A percentile compares a stretch with the other conserved stretches of the same genome.
Evolutionary conservation across 2,329 filamentous ascomycete genomes (phyloP).

Genomic region (Fusarium transvaalense): DNA sequence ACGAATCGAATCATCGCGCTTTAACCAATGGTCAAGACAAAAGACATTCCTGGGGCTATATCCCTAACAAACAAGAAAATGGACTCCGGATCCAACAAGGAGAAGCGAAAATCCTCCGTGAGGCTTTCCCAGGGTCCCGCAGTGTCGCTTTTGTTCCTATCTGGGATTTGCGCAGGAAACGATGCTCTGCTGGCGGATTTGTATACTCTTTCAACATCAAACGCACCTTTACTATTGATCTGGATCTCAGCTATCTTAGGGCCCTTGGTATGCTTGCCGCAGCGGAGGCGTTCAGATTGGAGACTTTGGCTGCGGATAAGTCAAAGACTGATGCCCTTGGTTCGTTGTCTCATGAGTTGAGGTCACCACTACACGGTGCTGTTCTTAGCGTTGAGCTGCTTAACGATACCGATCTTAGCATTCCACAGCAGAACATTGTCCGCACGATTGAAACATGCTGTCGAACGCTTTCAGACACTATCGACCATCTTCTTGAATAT

Average conservation of each 20-base stretch:
- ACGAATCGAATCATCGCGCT: slow-evolving; percentile 22
- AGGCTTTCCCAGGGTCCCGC: slow-evolving; percentile 58
- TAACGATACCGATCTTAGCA: slow-evolving; percentile 62
- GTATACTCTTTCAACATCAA: slow-evolving; percentile 60
- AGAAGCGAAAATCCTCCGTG: slow-evolving; percentile 47
- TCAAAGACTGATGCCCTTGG: slow-evolving; percentile 70
- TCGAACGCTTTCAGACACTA: slow-evolving; percentile 65
- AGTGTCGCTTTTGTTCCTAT: slow-evolving; percentile 63
- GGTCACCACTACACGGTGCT: slow-evolving; percentile 72
- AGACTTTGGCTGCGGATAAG: slow-evolving; percentile 55
- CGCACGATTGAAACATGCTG: slow-evolving; percentile 65
- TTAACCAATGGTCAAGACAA: neutral
- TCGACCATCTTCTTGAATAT: slow-evolving; percentile 66
- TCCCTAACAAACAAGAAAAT: neutral
- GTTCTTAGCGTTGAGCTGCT: slow-evolving; percentile 66
- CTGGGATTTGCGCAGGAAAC: slow-evolving; percentile 60
- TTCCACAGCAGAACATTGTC: slow-evolving; percentile 61
- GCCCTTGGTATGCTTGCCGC: slow-evolving; percentile 68
- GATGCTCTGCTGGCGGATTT: slow-evolving; percentile 64
- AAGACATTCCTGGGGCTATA: neutral
- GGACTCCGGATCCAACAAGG: slow-evolving; percentile 24
- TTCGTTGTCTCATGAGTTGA: slow-evolving; percentile 71
- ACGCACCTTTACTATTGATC: slow-evolving; percentile 59
- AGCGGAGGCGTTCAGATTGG: slow-evolving; percentile 65
- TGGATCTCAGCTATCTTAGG: slow-evolving; percentile 64